Conservation (phyloP, 164 flowering plant genomes). For the Hamamelis virginiana region DNA sequence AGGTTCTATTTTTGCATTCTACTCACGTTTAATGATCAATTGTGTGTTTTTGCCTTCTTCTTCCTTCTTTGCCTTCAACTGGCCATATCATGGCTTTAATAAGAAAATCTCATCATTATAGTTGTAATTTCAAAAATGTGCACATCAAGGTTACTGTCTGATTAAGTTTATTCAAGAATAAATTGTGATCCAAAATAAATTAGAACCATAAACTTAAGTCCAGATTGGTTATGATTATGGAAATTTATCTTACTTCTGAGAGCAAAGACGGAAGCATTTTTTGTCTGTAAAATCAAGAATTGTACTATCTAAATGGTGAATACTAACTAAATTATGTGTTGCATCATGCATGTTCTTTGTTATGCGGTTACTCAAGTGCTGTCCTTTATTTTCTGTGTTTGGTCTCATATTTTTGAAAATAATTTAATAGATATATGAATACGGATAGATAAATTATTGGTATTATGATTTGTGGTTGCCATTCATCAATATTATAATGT, state of each 20-base stretch:
- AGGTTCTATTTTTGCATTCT: conserved; percentile 44
- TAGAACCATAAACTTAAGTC: background rate
- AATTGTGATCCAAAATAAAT: background rate
- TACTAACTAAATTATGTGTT: no score
- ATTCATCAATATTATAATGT: no score
- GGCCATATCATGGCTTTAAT: background rate
- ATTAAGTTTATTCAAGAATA: background rate
- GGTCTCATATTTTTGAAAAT: no score
- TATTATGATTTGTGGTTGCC: no score
- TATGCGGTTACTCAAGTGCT: no score
- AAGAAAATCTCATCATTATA: background rate
- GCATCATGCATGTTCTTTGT: no score
- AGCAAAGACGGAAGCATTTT: background rate
- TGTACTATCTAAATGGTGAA: no score
- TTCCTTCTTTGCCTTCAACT: background rate
- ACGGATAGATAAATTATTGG: no score
- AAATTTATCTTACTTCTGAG: no score
- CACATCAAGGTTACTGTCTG: background rate
- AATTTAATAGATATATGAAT: no score
- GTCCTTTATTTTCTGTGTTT: no score
- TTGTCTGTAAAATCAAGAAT: no score
- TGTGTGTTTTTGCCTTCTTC: conserved; percentile 1
- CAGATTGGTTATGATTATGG: background rate
- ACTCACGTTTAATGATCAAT: background rate
- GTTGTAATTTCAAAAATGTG: background rate